Evolutionary conservation across 768 basidiomycete genomes (phyloP).

Genomic region (Coprinopsis strossmayeri): DNA sequence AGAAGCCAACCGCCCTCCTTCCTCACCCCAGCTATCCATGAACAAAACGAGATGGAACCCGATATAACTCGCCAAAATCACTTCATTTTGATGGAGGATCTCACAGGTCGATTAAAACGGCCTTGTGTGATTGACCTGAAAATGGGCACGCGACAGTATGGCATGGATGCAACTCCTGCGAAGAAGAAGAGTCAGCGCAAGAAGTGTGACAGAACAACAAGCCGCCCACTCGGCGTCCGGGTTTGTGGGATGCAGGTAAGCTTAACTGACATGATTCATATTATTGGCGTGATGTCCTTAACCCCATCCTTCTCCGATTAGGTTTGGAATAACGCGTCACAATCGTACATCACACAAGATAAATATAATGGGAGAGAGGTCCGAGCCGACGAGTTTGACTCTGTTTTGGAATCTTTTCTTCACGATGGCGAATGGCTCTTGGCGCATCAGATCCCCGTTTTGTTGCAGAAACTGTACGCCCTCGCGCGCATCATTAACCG

Average conservation of each 20-base stretch:
- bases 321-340: conserved; percentile 89
- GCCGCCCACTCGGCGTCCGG: conserved; percentile 81
- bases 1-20: conserved; percentile 19
- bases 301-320: conserved; percentile 23
- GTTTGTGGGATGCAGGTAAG: conserved; percentile 99
- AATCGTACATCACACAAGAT: conserved; percentile 88
- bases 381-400: conserved; percentile 76
- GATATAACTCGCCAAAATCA: conserved; percentile 84
- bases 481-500: conserved; percentile 86
- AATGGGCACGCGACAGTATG: conserved; percentile 99
- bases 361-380: conserved; percentile 95
- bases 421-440: conserved; percentile 78
- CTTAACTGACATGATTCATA: conserved; percentile 9
- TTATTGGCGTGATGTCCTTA: conserved; percentile 7
- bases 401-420: conserved; percentile 78
- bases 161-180: conserved; percentile 82
- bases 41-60: conserved; percentile 27
- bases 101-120: conserved; percentile 85
- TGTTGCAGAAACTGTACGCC: conserved; percentile 90
- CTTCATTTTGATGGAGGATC: conserved; percentile 98
- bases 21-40: conserved; percentile 26
- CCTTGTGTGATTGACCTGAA: conserved; percentile 98
- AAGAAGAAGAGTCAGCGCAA: conserved; percentile 99
- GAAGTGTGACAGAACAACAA: conserved; percentile 96
- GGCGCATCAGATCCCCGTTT: conserved; percentile 85